These are phyloP conservation scores for Acanthamoeba culbertsoni DNA, from an alignment of 208 protist genomes.

Conservation along the genomic window DNA sequence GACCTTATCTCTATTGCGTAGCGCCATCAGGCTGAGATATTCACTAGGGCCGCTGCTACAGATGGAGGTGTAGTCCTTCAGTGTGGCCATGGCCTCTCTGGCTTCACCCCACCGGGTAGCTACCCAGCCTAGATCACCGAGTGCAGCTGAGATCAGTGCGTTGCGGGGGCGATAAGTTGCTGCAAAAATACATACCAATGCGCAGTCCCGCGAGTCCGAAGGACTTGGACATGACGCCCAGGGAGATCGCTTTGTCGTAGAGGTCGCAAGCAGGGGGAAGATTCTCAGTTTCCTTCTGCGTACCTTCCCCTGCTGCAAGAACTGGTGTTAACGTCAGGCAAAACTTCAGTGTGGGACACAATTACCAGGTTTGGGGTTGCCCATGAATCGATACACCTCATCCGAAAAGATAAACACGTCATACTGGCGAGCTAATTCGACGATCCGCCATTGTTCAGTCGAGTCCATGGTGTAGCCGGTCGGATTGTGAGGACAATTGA, in stretches of 20 bases:
- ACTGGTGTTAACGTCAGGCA: no score
- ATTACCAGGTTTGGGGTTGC: background rate
- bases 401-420: conserved; percentile 22
- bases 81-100: background rate
- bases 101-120: background rate
- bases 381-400: conserved; percentile 18
- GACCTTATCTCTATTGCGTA: background rate
- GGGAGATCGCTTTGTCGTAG: conserved; percentile 37
- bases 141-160: no score
- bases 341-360: no score
- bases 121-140: conserved; percentile 33
- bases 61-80: conserved; percentile 52
- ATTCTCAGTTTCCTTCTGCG: background rate
- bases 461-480: background rate
- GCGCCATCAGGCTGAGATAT: background rate
- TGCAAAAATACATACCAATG: background rate
- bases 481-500: conserved; percentile 6
- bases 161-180: background rate
- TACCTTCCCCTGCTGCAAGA: no score
- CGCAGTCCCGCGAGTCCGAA: background rate
- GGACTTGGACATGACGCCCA: conserved; percentile 13
- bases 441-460: background rate
- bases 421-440: background rate
- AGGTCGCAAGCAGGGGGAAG: background rate
- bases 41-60: conserved; percentile 21